Base-by-base conservation (phyloP, 805 yeast genomes). In the Danielia reshetovae region DNA sequence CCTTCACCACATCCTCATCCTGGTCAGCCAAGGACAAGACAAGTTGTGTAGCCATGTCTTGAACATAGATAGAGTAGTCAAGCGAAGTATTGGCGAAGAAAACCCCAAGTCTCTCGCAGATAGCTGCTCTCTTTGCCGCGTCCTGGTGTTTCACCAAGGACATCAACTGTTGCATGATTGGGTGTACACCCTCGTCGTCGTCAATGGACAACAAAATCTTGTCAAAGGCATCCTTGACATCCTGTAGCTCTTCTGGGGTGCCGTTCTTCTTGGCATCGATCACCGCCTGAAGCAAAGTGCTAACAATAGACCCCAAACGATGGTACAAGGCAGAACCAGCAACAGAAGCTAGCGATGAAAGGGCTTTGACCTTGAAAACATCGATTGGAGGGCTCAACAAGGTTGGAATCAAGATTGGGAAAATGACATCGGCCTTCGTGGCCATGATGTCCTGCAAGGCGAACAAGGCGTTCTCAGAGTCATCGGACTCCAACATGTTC, bases 371-470 rank as follows among this genome's bases (percentile, higher is more conserved):
- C 62, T 88, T 86, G 65, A 81, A 81, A 0, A 77, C 69, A 47
- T 85, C 86, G 36, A 89, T 79, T 11, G 97, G 97, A 5, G 87
- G 80, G 5, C 78, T 58, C 53, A 90, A 69, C 53, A 93, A 71
- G 0, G 95, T 76, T 28, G 97, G 97, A 39, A 90, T 72, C 55
- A 93, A 74, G 30, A 86, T 83, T 31, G 97, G 97, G 88, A 94
- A 88, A 37, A 94, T 85, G 3, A 85, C 81, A 39, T 86, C 94
- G 5, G 97, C 74, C 52, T 85, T 86, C 2, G 88, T 80, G 8
- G 93, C 76, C 95, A 90, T 85, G 49, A 93, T 83, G 54, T 89
- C 97, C 62, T 83, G 81, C 45, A 93, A 72, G 6, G 97, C 98
- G 34, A 80, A 70, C 45, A 93, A 72, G 1, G 98, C 96, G 52